Evolutionary conservation across 2,329 filamentous ascomycete genomes (phyloP), one percentile per base, ranked within the genome.

Genomic region (Stagonosporopsis chrysanthemi): DNA sequence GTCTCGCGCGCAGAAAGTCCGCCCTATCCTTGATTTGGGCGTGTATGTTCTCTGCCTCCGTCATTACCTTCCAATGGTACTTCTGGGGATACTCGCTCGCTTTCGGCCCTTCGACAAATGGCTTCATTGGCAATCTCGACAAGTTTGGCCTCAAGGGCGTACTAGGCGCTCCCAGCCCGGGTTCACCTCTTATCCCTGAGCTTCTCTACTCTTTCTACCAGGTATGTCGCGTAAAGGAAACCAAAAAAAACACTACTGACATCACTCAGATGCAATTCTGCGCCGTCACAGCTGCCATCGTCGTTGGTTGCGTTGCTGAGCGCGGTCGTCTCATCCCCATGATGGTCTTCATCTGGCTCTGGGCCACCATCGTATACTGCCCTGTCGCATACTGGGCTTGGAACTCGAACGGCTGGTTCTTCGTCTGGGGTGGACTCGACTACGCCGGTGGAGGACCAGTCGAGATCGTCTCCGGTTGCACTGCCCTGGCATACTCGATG

Each of bases 31-130:
- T 98, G 83, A 95, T 99, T 73, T 98, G 93, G 92, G 92, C 94
- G 14, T 92, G 90, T 80, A 96, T 99, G 91, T 94, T 90, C 77
- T 95, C 92, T 43, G 90, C 90, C 75, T 93, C 91, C 44, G 88
- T 98, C 74, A 84, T 97, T 76, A 90, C 91, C 54, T 97, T 99
- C 82, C 95, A 99, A 81, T 99, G 95, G 95, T 98, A 97, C 74
- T 97, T 99, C 78, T 98, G 95, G 94, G 95, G 95, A 35, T 99
- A 97, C 79, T 97, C 94, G 14, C 83, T 99, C 60, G 93, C 94
- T 49, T 97, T 98, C 79, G 95, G 90, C 72, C 83, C 85, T 40
- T 90, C 89, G 4, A 92, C 86, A 66, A 97, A 91, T 79, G 90
- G 91, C 50, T 98, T 90, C 80, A 98, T 99, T 73, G 95, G 95